Evolutionary conservation across 768 basidiomycete species (phyloP).

Genomic region (Pleurotus eryngii): DNA sequence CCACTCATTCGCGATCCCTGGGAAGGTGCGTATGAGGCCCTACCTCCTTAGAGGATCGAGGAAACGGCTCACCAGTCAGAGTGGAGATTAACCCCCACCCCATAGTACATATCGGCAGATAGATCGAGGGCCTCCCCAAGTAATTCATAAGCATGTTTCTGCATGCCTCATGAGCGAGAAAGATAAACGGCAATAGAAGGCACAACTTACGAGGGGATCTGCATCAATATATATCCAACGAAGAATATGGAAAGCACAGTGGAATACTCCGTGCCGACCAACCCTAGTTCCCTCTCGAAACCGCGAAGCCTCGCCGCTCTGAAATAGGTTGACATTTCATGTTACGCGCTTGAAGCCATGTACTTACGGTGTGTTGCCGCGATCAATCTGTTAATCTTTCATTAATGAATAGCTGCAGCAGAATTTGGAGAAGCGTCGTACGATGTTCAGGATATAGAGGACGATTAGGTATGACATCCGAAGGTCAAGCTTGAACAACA

Average conservation of each 20-base stretch:
- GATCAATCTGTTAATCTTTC: constrained; percentile 4
- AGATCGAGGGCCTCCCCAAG: constrained; percentile 47
- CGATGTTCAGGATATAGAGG: constrained; percentile 45
- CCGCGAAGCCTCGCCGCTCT: constrained; percentile 5
- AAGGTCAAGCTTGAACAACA: constrained; percentile 50
- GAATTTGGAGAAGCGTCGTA: constrained; percentile 6
- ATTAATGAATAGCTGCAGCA: background rate
- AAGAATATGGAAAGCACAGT: constrained; percentile 5
- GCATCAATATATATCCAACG: constrained; percentile 33
- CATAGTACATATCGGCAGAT: constrained; percentile 47
- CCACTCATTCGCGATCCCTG: constrained; percentile 25
- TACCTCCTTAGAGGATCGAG: background rate
- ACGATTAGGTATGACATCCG: constrained; percentile 47
- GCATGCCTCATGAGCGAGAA: constrained; percentile 33
- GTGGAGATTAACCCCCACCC: constrained; percentile 45
- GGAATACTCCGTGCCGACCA: background rate
- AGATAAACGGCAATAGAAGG: constrained; percentile 9
- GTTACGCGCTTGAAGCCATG: background rate
- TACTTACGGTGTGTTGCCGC: constrained; percentile 2
- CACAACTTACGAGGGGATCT: constrained; percentile 35
- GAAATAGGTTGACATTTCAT: background rate
- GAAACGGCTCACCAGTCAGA: constrained; percentile 26
- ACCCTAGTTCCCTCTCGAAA: background rate
- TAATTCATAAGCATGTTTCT: constrained; percentile 55
- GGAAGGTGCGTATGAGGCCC: background rate